Evolutionary conservation across 2,329 filamentous ascomycete species (phyloP).

Genomic region (Teratosphaeria zuluensis): DNA sequence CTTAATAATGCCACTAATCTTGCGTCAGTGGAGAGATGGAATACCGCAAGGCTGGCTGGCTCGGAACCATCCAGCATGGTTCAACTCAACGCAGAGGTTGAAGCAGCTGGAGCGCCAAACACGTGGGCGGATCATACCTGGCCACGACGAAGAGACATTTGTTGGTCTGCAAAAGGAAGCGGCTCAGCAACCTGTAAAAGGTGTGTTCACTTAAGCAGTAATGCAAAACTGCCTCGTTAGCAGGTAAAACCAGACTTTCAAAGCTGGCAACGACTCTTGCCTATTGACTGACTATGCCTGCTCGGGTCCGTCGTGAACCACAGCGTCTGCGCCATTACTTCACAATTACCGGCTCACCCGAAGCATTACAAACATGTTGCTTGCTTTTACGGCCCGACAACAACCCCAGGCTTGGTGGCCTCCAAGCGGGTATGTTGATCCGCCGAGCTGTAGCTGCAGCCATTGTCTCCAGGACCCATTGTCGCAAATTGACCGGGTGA

Average conservation of each 20-base stretch:
- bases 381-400: neutral
- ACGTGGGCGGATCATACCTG: conserved; percentile 24
- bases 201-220: conserved; percentile 13
- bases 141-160: conserved; percentile 27
- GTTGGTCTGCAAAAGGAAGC: conserved; percentile 17
- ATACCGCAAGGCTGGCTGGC: conserved; percentile 29
- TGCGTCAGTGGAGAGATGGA: conserved; percentile 24
- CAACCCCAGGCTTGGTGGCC: neutral
- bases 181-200: conserved; percentile 13
- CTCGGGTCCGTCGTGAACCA: neutral
- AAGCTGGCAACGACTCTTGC: neutral
- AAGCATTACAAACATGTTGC: neutral
- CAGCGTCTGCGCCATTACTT: neutral
- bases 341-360: neutral
- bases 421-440: neutral
- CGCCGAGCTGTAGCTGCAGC: neutral
- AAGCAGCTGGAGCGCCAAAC: conserved; percentile 24
- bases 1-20: conserved; percentile 2
- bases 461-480: neutral
- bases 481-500: neutral
- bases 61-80: conserved; percentile 27
- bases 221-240: neutral
- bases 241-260: neutral
- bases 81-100: conserved; percentile 24
- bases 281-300: neutral